Evolutionary conservation across 2,329 filamentous ascomycete genomes (phyloP), one percentile per base, ranked within the genome.

Genomic region (Ophiocordyceps camponoti-leonardi): DNA sequence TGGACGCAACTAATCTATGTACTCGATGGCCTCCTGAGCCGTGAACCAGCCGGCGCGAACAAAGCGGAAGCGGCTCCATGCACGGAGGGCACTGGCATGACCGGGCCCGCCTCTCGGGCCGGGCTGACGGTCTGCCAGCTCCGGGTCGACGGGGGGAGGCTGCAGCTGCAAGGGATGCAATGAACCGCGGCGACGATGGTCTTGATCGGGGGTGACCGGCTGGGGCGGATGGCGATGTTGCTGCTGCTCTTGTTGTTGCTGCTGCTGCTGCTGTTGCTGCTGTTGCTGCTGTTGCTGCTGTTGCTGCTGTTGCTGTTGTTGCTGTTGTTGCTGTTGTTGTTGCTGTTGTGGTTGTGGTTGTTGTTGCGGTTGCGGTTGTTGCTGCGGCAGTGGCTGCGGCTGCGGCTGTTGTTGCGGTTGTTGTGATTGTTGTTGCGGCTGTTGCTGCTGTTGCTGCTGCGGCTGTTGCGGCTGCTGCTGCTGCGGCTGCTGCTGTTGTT

Each of bases 21-120:
- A 96, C 41, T 82, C 80, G 61, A 96, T 88, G 20, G 86, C 90
- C 63, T 98, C 92, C 52, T 84, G 79, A 0, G 90, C 84, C 0
- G 87, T 94, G 60, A 98, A 92, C 90, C 90, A 96, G 11, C 92
- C 92, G 10, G 87, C 87, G 45, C 87, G 80, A n/a, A 96, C 90
- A 58, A 96, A 96, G 41, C 88, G 81, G 60, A 95, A 88, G 50
- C 86, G 73, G 2, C 81, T 79, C 92, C 92, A 98, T n/a, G 86
- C 83, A 55, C 78, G 80, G 48, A 94, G 66, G 0, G 88, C 88
- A 47, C 83, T 77, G 40, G 73, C 66, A 53, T 80, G 80, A 44
- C 78, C 71, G 28, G 71, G 66, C 49, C 77, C 68, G 44, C 65
- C 52, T 49, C 68, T 61, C 49, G 68, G 54, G 47, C 67, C 63